A percentile compares a stretch with the other conserved stretches of the same genome.
phyloP scores from a whole-genome alignment of 2,329 filamentous ascomycete species.

The Phaeosphaeria sp. region DNA sequence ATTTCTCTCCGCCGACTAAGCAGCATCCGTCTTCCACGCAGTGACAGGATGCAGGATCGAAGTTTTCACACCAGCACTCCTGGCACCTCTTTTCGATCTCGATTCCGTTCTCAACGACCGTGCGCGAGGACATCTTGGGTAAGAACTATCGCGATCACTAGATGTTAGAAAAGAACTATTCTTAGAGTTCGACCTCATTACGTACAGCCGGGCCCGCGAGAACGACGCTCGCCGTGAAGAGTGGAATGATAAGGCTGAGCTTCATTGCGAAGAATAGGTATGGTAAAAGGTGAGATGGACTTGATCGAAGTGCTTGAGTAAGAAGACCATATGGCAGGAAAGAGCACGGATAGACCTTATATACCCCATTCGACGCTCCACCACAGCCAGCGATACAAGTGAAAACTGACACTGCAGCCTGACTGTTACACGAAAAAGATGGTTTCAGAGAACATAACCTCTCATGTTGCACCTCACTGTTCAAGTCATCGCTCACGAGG shows the following conservation, averaged over 20 bases:
- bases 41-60: not conserved
- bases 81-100: not conserved
- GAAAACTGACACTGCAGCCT: no score
- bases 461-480: not conserved
- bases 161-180: not conserved
- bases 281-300: not conserved
- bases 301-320: no score
- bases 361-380: not conserved
- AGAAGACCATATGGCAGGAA: no score
- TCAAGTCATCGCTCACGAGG: not conserved
- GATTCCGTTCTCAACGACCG: not conserved
- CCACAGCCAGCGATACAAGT: no score
- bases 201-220: not conserved
- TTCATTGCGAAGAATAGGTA: not conserved
- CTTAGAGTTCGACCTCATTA: not conserved
- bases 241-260: not conserved
- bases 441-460: not conserved
- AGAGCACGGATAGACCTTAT: not conserved
- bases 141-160: not conserved
- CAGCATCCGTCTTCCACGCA: not conserved
- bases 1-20: not conserved
- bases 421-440: no score
- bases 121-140: not conserved
- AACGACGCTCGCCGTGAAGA: not conserved
- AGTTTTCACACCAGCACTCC: not conserved